Percentiles rank a stretch among this genome's conserved stretches.
Conservation (phyloP, 2,329 filamentous ascomycete species). For the Clonostachys rosea region DNA sequence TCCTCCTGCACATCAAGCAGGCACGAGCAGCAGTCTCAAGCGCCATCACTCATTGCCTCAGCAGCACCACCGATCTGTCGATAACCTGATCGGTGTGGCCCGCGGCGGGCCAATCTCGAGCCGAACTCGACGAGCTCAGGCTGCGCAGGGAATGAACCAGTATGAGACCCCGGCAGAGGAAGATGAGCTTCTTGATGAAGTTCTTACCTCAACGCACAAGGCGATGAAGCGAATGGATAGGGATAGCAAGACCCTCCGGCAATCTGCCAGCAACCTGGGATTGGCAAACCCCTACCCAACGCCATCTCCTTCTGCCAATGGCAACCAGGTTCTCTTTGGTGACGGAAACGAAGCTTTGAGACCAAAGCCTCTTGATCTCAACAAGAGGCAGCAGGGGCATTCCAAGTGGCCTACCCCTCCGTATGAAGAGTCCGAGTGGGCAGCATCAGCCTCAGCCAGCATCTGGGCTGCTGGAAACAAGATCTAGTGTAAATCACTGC, state of each 20-base stretch:
- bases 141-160: slow-evolving; percentile 68
- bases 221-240: slow-evolving; percentile 68
- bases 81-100: slow-evolving; percentile 55
- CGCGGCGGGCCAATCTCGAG: slow-evolving; percentile 66
- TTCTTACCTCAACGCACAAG: slow-evolving; percentile 69
- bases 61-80: slow-evolving; percentile 58
- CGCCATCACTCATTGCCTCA: slow-evolving; percentile 61
- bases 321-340: slow-evolving; percentile 72
- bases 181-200: slow-evolving; percentile 91
- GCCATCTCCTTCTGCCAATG: slow-evolving; percentile 75
- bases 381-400: slow-evolving; percentile 47
- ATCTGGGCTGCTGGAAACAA: slow-evolving; percentile 70
- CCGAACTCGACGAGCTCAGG: slow-evolving; percentile 74
- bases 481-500: slow-evolving; percentile 33
- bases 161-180: slow-evolving; percentile 97
- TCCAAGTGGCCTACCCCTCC: slow-evolving; percentile 93
- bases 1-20: slow-evolving; percentile 48
- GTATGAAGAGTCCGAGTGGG: slow-evolving; percentile 93
- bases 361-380: slow-evolving; percentile 67
- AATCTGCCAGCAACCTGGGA: slow-evolving; percentile 60
- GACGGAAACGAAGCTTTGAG: slow-evolving; percentile 57
- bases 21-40: slow-evolving; percentile 48
- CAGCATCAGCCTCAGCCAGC: slow-evolving; percentile 73
- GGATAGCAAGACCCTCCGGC: slow-evolving; percentile 40
- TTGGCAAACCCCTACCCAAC: slow-evolving; percentile 59